Evolutionary conservation across 1,284 basidiomycete genomes (phyloP), one percentile per base, ranked within the genome.

Genomic region (Sanghuangporus sanghuang): DNA sequence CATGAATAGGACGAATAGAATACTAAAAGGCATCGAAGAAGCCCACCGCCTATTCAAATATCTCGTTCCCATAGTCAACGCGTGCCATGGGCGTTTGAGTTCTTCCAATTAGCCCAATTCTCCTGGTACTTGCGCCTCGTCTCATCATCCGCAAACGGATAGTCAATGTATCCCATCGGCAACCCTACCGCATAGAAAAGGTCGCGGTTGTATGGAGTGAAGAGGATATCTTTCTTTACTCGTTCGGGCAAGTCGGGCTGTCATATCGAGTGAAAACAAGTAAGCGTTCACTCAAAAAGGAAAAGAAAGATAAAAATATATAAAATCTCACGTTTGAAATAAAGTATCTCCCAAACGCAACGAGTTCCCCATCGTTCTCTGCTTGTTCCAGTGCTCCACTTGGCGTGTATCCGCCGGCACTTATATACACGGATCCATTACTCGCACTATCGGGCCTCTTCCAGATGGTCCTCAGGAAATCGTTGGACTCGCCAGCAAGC

Each of bases 311-410:
- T 27, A 3, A 48, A 18, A 48, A 6, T 40, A 18, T 32, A 61
- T 40, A 32, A n/a, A 40, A 11, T 68, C 76, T 67, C 67, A 82
- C 78, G 65, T 81, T 81, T 5, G 78, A 72, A 66, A 84, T 81
- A 67, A 80, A 86, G 59, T 69, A 70, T 35, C 82, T 71, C 1
- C 81, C 83, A 66, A 83, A 81, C 49, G 83, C 62, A 32, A 57
- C 72, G 12, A 64, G 50, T 64, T 79, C 69, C 5, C 69, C 72
- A 65, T 72, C 65, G 69, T 73, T 53, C 68, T 78, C 73, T 0
- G 76, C 76, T 16, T 57, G 63, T 12, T 72, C 59, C 4, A 78
- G 59, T 0, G 76, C 79, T 0, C 57, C 23, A 21, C 40, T 21
- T 7, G 57, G 21, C 1, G 57, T 60, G 44, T 64, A 60, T 7